Evolutionary conservation across 2,329 filamentous ascomycete species (phyloP).

Genomic region (Colletotrichum tanaceti): DNA sequence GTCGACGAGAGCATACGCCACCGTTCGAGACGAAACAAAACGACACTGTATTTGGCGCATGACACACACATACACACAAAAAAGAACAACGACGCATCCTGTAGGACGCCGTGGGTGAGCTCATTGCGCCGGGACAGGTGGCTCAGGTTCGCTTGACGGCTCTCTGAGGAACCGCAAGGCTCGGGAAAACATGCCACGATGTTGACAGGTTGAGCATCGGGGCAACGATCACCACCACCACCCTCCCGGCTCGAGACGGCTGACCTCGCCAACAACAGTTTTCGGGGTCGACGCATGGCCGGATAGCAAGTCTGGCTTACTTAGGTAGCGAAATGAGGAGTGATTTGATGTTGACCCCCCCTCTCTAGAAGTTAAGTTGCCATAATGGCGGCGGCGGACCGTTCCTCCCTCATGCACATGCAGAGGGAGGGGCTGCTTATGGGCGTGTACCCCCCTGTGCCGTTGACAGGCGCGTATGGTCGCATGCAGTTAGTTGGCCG

Average conservation of each 20-base stretch:
- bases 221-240: too few relatives aligned
- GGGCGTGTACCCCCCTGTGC: conserved; percentile 24
- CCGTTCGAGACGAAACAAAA: too few relatives aligned
- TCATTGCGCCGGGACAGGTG: too few relatives aligned
- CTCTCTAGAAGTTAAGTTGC: too few relatives aligned
- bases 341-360: not conserved
- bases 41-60: too few relatives aligned
- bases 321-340: too few relatives aligned
- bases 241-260: not conserved
- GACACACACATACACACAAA: too few relatives aligned
- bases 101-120: too few relatives aligned
- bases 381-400: conserved; percentile 28
- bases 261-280: not conserved
- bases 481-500: conserved; percentile 18
- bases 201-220: not conserved
- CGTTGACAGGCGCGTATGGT: conserved; percentile 17
- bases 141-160: too few relatives aligned
- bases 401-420: conserved; percentile 36
- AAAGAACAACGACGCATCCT: too few relatives aligned
- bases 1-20: not conserved
- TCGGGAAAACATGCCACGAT: not conserved
- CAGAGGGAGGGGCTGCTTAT: conserved; percentile 33
- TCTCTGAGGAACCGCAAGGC: not conserved
- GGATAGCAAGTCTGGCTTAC: not conserved
- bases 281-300: not conserved